phyloP scores from a whole-genome alignment of 495 filamentous ascomycete genomes.

The Hypoxylon fuscum region DNA sequence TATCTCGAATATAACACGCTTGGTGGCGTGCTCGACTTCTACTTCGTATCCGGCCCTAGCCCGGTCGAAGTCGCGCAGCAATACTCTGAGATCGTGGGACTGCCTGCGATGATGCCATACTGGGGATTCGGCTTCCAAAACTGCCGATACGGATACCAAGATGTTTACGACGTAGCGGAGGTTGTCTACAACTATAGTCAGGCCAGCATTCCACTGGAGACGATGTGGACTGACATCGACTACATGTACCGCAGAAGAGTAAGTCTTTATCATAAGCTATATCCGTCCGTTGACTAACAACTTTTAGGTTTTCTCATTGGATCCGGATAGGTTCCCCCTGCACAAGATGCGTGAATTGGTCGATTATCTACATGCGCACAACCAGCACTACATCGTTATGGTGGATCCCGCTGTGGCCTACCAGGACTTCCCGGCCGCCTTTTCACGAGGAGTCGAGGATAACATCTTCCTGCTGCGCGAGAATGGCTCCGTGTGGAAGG shows the following conservation, averaged over 20 bases:
- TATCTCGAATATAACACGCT: slow-evolving; percentile 87
- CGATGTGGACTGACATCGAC: slow-evolving; percentile 90
- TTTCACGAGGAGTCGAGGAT: slow-evolving; percentile 67
- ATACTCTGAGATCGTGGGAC: slow-evolving; percentile 75
- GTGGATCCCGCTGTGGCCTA: slow-evolving; percentile 85
- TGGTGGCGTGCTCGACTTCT: slow-evolving; percentile 84
- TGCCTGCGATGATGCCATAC: slow-evolving; percentile 83
- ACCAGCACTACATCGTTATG: slow-evolving; percentile 88
- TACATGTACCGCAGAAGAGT: slow-evolving; percentile 73
- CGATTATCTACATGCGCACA: slow-evolving; percentile 71
- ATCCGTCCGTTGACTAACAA: neutral
- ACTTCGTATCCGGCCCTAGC: slow-evolving; percentile 79
- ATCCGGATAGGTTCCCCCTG: slow-evolving; percentile 76
- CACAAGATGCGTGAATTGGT: slow-evolving; percentile 74
- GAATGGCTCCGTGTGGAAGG: slow-evolving; percentile 75
- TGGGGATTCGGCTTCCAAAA: slow-evolving; percentile 88
- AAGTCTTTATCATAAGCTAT: neutral
- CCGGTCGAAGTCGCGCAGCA: slow-evolving; percentile 77
- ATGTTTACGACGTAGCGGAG: slow-evolving; percentile 80
- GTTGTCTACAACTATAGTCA: slow-evolving; percentile 81
- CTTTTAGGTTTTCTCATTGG: slow-evolving; percentile 72
- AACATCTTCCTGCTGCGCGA: slow-evolving; percentile 71
- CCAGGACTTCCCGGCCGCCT: slow-evolving; percentile 68
- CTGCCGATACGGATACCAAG: slow-evolving; percentile 79
- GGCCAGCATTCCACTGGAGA: slow-evolving; percentile 82